Percentiles rank a stretch among this genome's conserved stretches.
phyloP scores from a whole-genome alignment of 192 early-diverging fungal species.

The Kickxella alabastrina region DNA sequence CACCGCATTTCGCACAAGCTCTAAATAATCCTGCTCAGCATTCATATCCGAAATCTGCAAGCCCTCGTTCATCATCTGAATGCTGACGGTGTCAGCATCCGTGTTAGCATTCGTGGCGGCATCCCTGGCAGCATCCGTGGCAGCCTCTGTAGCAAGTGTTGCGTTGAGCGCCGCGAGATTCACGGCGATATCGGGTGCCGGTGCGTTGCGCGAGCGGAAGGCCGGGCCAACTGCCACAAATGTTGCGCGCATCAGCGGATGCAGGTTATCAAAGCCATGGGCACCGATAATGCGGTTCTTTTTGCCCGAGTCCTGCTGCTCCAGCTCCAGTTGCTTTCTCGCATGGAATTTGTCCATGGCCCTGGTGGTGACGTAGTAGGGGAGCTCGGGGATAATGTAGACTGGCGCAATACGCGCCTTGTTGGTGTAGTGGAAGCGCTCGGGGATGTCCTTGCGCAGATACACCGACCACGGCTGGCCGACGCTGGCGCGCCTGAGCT shows the following conservation, averaged over 20 bases:
- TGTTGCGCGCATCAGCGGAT: slow-evolving; percentile 77
- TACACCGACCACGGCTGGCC: slow-evolving; percentile 63
- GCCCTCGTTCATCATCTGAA: slow-evolving; percentile 12
- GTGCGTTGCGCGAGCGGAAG: slow-evolving; percentile 36
- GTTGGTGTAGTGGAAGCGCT: slow-evolving; percentile 65
- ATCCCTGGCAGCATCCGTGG: background rate
- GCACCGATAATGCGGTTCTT: slow-evolving; percentile 52
- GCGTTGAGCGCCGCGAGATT: background rate
- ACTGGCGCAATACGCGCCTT: slow-evolving; percentile 73
- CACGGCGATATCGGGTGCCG: background rate
- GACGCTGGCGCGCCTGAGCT: slow-evolving; percentile 47
- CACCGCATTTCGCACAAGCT: slow-evolving; percentile 27
- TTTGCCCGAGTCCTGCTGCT: background rate
- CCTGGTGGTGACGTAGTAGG: slow-evolving; percentile 55
- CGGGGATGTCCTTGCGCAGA: slow-evolving; percentile 66
- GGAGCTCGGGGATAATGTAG: slow-evolving; percentile 62
- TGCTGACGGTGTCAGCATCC: background rate
- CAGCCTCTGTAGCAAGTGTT: background rate
- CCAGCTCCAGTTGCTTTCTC: background rate
- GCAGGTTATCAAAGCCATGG: slow-evolving; percentile 82
- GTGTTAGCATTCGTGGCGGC: background rate
- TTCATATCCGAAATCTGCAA: slow-evolving; percentile 35
- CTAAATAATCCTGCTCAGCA: slow-evolving; percentile 40
- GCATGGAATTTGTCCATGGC: slow-evolving; percentile 13
- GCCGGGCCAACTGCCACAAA: slow-evolving; percentile 77